Base-by-base conservation (phyloP, 768 basidiomycete species). In the Crassisporium funariophilum region DNA sequence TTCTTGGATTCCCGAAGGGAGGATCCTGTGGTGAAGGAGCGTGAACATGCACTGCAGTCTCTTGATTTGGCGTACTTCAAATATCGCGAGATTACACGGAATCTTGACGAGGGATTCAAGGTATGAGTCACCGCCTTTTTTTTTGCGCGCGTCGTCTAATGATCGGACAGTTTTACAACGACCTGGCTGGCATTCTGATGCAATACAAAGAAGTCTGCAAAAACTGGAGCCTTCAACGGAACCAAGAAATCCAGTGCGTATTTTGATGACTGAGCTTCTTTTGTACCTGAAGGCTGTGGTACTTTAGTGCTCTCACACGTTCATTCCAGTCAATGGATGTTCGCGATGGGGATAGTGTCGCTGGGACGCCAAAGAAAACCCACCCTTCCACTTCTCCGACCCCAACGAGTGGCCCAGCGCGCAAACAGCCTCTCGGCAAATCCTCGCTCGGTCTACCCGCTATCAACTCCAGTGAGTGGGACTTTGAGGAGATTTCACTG, bases 31-130 rank as follows among this genome's bases (percentile, higher is more conserved):
- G 75, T 93, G 12, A 90, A 88, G 57, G 85, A 84, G 37, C 79
- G 97, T 12, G 92, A 95, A 67, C 72, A 78, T 49, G 88, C 85
- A 0, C 66, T 98, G 20, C 91, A 91, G 60, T 81, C 82, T 10
- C 80, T 95, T 34, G 91, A 95, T 53, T 65, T 86, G 9, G 90
- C 94, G 0, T 89, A 89, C 66, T 84, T 84, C 68, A 92, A 91
- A 59, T 97, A 93, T 65, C 75, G 78, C 44, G 95, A 98, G 62
- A 88, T 97, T 11, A 75, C 73, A 2, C 78, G 80, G 40, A 94
- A 98, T 65, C 70, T 97, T 5, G 84, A 89, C 31, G 95, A 98
- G 61, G 95, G 95, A 4, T 75, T 88, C 57, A 87, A 91, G 72
- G 92, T 87, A 55, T 5, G 29, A 11, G 23, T 35, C 34, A 34